Base-by-base conservation (phyloP, 257 asterid genomes). In the Capsicum rhomboideum region DNA sequence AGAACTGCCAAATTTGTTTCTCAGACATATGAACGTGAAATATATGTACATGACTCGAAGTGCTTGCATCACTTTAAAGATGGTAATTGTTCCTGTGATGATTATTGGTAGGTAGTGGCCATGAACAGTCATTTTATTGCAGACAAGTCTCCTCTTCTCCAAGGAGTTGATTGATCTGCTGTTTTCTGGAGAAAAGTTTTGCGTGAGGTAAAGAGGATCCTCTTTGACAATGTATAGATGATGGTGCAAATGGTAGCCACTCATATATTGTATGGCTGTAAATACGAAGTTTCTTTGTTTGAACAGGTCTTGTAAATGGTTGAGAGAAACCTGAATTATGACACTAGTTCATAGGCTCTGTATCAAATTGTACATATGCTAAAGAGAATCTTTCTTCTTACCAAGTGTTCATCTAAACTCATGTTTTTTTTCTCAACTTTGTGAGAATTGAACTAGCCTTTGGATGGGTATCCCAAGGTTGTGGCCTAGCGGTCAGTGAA, bases 51-150 rank as follows among this genome's bases (percentile, higher is more conserved):
- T 26, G 98, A 95, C 78, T 84, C 96, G 26, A 90, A 87, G 85
- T 93, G 95, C 89, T 88, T 95, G 56, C 98, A 95, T 88, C 98
- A 90, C 92, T 91, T 95, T 86, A 89, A 89, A 77, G 63, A 90
- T n/a, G 97, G 98, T 49, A 83, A 64, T n/a, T 93, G 98, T 88
- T 93, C 98, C 77, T 95, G 98, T 87, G 92, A 91, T 29, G 92
- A 92, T 55, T 95, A 93, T 87, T 95, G 98, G 98, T 95, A 91
- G 89, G 40, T 61, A 44, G 64, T 26, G 56, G 11, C 10, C 74
- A 79, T 1, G 53, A 78, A 14, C 72, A 4, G 21, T 14, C 37
- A 12, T 40, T 11, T 18, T 29, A 34, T 1, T 42, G 31, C 1
- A 26, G 58, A 21, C 37, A 8, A 49, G 21, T 75, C 59, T 80